These are phyloP conservation scores for Ramaria sp. DNA, from an alignment of 768 basidiomycete genomes.

Conservation along the genomic window DNA sequence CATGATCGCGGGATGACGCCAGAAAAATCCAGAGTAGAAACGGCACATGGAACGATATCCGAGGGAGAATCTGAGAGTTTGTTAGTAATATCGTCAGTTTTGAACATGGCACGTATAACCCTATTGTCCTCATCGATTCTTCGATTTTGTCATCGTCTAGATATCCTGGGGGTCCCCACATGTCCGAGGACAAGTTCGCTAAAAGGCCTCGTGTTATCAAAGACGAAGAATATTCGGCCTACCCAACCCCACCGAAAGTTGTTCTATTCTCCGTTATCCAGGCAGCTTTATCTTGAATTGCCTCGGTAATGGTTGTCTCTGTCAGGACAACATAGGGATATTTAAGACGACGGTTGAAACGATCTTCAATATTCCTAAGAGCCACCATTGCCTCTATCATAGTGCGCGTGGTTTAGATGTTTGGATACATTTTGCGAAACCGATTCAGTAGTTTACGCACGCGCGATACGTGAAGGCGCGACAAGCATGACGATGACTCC, in stretches of 20 bases:
- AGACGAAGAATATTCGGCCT: background rate
- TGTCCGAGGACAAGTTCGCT: conserved; percentile 1
- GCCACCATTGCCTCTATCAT: conserved; percentile 2
- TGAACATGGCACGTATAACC: background rate
- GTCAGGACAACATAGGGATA: conserved; percentile 8
- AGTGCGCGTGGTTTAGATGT: background rate
- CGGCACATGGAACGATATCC: conserved; percentile 9
- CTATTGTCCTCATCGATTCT: conserved; percentile 3
- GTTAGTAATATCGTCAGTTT: background rate
- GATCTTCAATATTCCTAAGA: conserved; percentile 5
- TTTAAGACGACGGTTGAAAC: conserved; percentile 5
- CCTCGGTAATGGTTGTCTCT: background rate
- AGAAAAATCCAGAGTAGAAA: conserved; percentile 9
- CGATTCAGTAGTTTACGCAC: background rate
- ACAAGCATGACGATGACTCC: conserved; percentile 8
- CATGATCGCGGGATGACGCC: conserved; percentile 3
- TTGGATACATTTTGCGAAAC: background rate
- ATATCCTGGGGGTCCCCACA: conserved; percentile 1
- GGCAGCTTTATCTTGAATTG: background rate
- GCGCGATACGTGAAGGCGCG: conserved; percentile 2
- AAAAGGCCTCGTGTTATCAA: background rate
- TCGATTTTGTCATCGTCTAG: background rate
- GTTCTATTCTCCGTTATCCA: background rate
- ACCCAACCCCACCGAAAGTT: conserved; percentile 1
- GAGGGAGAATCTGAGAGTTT: background rate